These are phyloP conservation scores for Thecaphora frezii DNA, from an alignment of 1,284 basidiomycete genomes.

Conservation along the genomic window DNA sequence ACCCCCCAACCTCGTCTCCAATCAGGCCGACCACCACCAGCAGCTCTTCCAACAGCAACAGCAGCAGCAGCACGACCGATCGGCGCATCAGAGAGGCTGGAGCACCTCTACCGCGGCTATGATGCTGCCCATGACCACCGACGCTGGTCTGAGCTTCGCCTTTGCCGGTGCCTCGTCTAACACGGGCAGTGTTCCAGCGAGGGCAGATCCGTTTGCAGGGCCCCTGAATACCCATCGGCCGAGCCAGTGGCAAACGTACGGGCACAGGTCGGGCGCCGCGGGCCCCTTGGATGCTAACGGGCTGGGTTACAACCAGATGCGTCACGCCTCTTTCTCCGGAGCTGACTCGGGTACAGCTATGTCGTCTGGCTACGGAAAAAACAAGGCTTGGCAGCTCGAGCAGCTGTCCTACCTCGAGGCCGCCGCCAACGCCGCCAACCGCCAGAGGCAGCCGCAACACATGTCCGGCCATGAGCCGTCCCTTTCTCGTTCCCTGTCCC, in stretches of 20 bases:
- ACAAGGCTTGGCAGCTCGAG: conserved; percentile 46
- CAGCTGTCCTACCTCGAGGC: conserved; percentile 43
- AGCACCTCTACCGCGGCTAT: background rate
- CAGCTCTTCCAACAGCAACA: conserved; percentile 5
- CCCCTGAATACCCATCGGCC: background rate
- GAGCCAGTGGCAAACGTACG: conserved; percentile 1
- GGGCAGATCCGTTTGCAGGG: too few species aligned
- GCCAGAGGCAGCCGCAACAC: conserved; percentile 3
- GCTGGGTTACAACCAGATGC: conserved; percentile 6
- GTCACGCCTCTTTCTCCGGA: conserved; percentile 20
- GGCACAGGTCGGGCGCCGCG: background rate
- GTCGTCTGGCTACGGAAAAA: conserved; percentile 38
- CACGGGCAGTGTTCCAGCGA: too few species aligned
- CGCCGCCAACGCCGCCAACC: conserved; percentile 13
- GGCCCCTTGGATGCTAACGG: background rate
- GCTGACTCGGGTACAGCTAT: conserved; percentile 9
- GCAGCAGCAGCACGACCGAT: background rate
- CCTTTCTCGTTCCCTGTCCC: background rate
- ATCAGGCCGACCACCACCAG: conserved; percentile 6
- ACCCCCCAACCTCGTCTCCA: conserved; percentile 35
- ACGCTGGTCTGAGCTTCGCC: background rate
- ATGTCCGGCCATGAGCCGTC: too few species aligned
- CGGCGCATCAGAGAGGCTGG: background rate
- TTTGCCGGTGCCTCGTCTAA: background rate
- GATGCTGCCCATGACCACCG: background rate